Percentiles rank a stretch among this genome's conserved stretches.
Evolutionary conservation across 805 yeast genomes (phyloP).

Genomic region (Candida andamanensis): DNA sequence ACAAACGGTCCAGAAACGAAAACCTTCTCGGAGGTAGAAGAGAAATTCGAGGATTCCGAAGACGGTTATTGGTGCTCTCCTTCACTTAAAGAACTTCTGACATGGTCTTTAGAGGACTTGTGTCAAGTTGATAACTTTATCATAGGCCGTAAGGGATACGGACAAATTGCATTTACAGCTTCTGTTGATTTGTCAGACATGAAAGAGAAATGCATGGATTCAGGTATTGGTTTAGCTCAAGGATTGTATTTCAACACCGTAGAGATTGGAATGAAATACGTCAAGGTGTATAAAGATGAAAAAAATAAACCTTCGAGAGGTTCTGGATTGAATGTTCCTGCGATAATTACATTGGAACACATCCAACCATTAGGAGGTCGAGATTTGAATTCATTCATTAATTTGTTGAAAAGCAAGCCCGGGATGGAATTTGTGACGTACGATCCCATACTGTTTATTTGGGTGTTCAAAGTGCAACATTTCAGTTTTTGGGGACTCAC

Average conservation of each 20-base stretch:
- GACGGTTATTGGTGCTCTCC: conserved; percentile 74
- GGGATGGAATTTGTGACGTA: conserved; percentile 81
- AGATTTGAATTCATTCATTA: conserved; percentile 42
- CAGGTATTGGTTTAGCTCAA: conserved; percentile 14
- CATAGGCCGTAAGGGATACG: conserved; percentile 62
- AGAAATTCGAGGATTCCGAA: conserved; percentile 5
- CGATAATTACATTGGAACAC: conserved; percentile 62
- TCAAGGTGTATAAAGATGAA: conserved; percentile 61
- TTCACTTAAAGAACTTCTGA: conserved; percentile 43
- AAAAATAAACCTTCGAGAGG: conserved; percentile 55
- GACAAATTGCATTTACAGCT: conserved; percentile 58
- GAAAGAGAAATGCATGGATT: conserved; percentile 40
- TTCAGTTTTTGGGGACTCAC: conserved; percentile 92
- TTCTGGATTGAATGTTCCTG: conserved; percentile 69
- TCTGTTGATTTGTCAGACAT: conserved; percentile 67
- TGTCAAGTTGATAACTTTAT: conserved; percentile 56
- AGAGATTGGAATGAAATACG: conserved; percentile 43
- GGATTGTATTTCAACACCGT: conserved; percentile 31
- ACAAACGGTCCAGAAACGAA: not conserved
- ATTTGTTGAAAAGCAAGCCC: conserved; percentile 43
- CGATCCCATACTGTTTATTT: conserved; percentile 66
- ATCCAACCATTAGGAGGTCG: conserved; percentile 47
- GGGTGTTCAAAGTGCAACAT: conserved; percentile 83
- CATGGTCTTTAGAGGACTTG: conserved; percentile 43
- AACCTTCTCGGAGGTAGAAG: not conserved